Conservation (phyloP, 441 rosid genomes). For the Pelargonium citronellum region DNA sequence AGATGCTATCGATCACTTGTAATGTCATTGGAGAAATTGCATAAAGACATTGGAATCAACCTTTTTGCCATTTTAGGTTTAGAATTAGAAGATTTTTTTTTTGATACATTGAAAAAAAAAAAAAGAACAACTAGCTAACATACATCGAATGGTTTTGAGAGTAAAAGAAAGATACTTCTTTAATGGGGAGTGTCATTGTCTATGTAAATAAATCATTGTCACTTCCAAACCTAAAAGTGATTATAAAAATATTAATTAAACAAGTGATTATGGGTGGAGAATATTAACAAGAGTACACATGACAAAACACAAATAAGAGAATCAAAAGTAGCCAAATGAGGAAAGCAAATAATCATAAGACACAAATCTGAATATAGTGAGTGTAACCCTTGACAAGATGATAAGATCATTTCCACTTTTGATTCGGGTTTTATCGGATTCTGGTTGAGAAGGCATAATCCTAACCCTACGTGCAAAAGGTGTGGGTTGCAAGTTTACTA, state of each 20-base stretch:
- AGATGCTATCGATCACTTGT: background rate
- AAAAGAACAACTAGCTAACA: no score
- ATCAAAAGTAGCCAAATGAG: background rate
- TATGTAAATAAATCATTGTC: background rate
- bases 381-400: background rate
- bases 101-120: no score
- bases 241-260: background rate
- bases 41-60: background rate
- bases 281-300: constrained; percentile 10
- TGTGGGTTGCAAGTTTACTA: no score
- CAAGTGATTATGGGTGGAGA: constrained; percentile 3
- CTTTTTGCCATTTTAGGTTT: background rate
- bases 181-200: background rate
- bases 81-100: background rate
- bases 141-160: background rate
- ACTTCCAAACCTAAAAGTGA: background rate
- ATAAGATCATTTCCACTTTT: no score
- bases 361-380: background rate
- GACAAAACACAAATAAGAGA: background rate
- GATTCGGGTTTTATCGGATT: no score
- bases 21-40: background rate
- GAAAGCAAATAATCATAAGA: constrained; percentile 1
- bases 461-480: no score
- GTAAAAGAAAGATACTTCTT: background rate
- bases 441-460: no score